A percentile compares a stretch with the other conserved stretches of the same genome.
These are phyloP conservation scores for Mycena rosella DNA, from an alignment of 768 basidiomycete genomes.

Conservation along the genomic window DNA sequence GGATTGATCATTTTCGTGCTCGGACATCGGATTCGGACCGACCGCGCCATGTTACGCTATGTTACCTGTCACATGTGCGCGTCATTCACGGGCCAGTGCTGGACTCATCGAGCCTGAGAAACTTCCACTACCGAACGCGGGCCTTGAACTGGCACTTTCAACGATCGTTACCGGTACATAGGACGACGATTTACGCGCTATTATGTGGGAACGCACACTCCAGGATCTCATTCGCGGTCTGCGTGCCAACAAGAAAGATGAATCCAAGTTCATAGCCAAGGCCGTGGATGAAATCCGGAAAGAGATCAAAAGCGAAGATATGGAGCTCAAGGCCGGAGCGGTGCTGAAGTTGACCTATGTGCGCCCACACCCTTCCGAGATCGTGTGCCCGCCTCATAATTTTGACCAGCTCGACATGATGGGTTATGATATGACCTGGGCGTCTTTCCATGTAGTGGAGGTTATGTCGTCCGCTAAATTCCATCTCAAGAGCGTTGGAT, in stretches of 20 bases:
- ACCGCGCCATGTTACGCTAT: too few species aligned
- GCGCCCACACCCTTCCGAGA: constrained; percentile 48
- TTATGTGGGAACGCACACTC: constrained; percentile 96
- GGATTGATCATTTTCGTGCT: too few species aligned
- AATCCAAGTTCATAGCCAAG: constrained; percentile 90
- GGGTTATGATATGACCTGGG: constrained; percentile 94
- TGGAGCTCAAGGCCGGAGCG: constrained; percentile 96
- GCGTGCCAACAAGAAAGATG: constrained; percentile 95
- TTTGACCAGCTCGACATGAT: constrained; percentile 93
- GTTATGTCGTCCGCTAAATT: constrained; percentile 95
- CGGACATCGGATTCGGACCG: too few species aligned
- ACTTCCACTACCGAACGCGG: constrained; percentile 1
- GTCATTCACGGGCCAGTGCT: too few species aligned
- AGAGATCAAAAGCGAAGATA: constrained; percentile 94
- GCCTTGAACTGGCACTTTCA: constrained; percentile 12
- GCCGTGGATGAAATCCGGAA: constrained; percentile 94
- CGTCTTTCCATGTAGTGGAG: constrained; percentile 96
- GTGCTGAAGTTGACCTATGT: constrained; percentile 98
- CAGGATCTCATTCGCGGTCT: constrained; percentile 96
- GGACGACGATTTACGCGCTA: constrained; percentile 32
- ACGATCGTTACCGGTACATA: constrained; percentile 4
- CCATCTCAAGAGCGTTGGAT: constrained; percentile 95
- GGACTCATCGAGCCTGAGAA: too few species aligned
- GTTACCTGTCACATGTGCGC: constrained; percentile 2
- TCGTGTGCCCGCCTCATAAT: constrained; percentile 22